phyloP scores from a whole-genome alignment of 163 green algal species.

The Chloroidium sp. region DNA sequence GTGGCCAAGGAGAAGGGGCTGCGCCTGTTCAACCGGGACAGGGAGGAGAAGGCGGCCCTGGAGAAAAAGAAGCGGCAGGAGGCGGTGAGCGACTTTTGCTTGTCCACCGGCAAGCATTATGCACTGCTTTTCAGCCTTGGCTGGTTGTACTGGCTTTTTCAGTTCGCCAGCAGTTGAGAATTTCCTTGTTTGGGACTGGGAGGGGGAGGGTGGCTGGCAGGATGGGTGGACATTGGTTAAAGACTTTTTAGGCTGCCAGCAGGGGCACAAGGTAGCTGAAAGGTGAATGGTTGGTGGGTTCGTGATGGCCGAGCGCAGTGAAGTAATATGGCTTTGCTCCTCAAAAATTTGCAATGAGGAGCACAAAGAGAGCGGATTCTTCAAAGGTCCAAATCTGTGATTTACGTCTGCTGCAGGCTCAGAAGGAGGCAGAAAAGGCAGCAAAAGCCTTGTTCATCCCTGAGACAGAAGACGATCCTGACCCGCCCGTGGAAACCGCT shows the following conservation, averaged over 20 bases:
- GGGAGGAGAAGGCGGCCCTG: background rate
- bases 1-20: slow-evolving; percentile 5
- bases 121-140: too few relatives aligned
- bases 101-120: background rate
- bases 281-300: too few relatives aligned
- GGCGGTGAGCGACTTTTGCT: background rate
- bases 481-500: too few relatives aligned
- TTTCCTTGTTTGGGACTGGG: background rate
- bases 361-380: too few relatives aligned
- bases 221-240: background rate
- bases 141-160: background rate
- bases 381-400: too few relatives aligned
- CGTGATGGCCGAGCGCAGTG: too few relatives aligned
- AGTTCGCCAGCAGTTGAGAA: background rate
- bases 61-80: background rate
- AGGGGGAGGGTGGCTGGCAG: background rate
- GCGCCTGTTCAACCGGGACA: background rate
- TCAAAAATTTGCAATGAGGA: too few relatives aligned
- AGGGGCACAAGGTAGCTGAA: background rate
- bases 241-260: background rate
- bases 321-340: too few relatives aligned
- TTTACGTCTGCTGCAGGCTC: too few relatives aligned
- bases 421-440: too few relatives aligned
- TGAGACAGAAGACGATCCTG: too few relatives aligned
- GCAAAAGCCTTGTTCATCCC: too few relatives aligned